Base-by-base conservation (phyloP, 768 basidiomycete genomes). In the Pisolithus marmoratus region DNA sequence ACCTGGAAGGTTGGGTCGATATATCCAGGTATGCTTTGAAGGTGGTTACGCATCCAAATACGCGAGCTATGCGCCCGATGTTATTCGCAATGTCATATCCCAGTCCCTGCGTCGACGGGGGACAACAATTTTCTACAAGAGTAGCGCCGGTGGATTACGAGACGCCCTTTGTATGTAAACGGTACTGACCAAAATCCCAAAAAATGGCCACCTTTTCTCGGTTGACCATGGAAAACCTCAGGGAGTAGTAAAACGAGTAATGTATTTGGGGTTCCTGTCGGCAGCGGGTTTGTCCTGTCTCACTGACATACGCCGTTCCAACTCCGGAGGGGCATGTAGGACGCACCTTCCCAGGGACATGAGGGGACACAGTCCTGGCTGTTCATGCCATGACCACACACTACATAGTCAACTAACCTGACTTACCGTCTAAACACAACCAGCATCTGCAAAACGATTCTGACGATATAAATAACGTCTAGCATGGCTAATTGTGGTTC, bases 11-110 rank as follows among this genome's bases (percentile, higher is more conserved):
- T 56, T 68, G 67, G 2, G 74, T 70, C 9, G 78, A 69, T 19
- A 76, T 53, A 54, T 81, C 75, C 37, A 78, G 62, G 61, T 83
- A 83, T 7, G 79, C 79, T 56, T 75, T 80, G 67, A 83, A 81
- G 0, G 71, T 61, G 6, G 69, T 74, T 4, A 80, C 67, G 50
- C 64, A 69, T 38, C 81, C 81, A 58, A 73, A 79, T 4, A 67
- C 50, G 46, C 74, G 72, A 2, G 78, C 74, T n/a, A 79, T 55
- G 19, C 65, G 63, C 23, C 73, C 67, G 6, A 82, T 73, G 42
- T 70, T 72, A 53, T 74, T 68, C 3, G 72, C 72, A 19, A 78
- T 63, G 17, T 68, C 63, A 55, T 71, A 74, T 11, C 76, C 74
- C 4, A 78, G 68, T 36, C 66, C 65, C 15, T 19, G 46, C 11